Conservation (phyloP, 768 basidiomycete genomes). For the Termitomyces sp. region DNA sequence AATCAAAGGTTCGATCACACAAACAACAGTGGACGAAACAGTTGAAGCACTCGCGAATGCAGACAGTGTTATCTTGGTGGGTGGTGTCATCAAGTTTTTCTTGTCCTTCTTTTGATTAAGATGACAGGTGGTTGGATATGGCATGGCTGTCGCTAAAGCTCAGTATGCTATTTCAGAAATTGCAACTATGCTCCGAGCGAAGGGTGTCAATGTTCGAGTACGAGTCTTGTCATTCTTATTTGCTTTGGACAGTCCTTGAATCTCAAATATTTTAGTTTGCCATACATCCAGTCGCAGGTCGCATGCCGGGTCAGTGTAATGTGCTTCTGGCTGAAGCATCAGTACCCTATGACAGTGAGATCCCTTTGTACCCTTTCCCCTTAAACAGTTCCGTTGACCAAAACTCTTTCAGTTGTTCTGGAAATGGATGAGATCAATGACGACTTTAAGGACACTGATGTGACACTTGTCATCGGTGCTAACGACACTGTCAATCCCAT, state of each 20-base stretch:
- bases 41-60: constrained; percentile 74
- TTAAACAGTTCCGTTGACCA: neutral
- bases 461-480: constrained; percentile 88
- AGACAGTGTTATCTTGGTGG: constrained; percentile 76
- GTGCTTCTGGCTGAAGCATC: constrained; percentile 88
- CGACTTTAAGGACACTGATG: constrained; percentile 82
- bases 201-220: constrained; percentile 71
- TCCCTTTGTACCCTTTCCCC: neutral
- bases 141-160: constrained; percentile 90
- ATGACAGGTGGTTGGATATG: constrained; percentile 72
- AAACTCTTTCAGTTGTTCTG: constrained; percentile 58
- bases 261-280: constrained; percentile 42
- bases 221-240: neutral
- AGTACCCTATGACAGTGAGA: constrained; percentile 82
- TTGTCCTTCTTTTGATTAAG: constrained; percentile 5
- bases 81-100: neutral
- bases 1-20: constrained; percentile 79
- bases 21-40: constrained; percentile 75
- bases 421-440: constrained; percentile 97
- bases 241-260: neutral
- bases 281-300: constrained; percentile 87
- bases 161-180: constrained; percentile 80
- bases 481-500: constrained; percentile 94
- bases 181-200: constrained; percentile 61
- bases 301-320: constrained; percentile 93